A percentile compares a stretch with the other conserved stretches of the same genome.
phyloP scores from a whole-genome alignment of 1,284 basidiomycete species.

The Fomitopsis betulina region DNA sequence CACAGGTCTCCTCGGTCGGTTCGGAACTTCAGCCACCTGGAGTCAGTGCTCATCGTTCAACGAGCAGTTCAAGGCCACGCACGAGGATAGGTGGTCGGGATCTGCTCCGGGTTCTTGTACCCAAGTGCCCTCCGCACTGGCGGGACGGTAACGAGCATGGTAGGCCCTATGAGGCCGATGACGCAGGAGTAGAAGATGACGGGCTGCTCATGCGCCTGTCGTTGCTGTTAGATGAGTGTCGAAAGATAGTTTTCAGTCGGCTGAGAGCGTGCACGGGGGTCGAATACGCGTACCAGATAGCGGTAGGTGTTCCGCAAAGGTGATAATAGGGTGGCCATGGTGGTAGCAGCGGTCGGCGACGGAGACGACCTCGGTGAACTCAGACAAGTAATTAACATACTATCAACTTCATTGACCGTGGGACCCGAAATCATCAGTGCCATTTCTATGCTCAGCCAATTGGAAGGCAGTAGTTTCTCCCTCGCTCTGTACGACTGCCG shows the following conservation, averaged over 20 bases:
- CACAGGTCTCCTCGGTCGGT: constrained; percentile 42
- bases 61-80: constrained; percentile 30
- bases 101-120: constrained; percentile 67
- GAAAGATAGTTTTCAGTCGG: background rate
- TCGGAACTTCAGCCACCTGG: constrained; percentile 36
- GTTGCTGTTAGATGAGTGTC: constrained; percentile 41
- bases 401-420: background rate
- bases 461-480: no score
- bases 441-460: no score
- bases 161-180: constrained; percentile 75
- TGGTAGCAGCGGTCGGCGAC: constrained; percentile 6
- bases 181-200: constrained; percentile 87
- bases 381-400: no score
- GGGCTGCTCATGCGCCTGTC: constrained; percentile 88
- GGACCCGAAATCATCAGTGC: background rate
- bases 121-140: constrained; percentile 75
- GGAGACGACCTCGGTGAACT: background rate
- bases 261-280: background rate
- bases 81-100: constrained; percentile 88
- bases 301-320: constrained; percentile 47
- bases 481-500: no score
- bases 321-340: constrained; percentile 39
- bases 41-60: background rate
- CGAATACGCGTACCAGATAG: constrained; percentile 37
- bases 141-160: constrained; percentile 74